phyloP scores from a whole-genome alignment of 352 stramenopile species.

The Elongisporangium undulatum region DNA sequence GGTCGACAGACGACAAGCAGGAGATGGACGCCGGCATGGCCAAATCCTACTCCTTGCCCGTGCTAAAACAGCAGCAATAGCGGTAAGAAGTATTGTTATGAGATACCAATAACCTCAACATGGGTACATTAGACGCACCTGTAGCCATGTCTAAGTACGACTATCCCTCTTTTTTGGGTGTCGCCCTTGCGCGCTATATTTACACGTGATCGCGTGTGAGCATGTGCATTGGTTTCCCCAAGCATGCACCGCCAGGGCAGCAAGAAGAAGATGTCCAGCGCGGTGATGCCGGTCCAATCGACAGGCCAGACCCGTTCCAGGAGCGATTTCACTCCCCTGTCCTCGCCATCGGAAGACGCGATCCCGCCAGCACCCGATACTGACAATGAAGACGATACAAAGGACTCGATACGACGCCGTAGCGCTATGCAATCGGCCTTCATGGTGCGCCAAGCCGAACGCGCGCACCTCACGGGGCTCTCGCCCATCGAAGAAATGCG shows the following conservation, averaged over 20 bases:
- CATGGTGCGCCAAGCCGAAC: slow-evolving; percentile 71
- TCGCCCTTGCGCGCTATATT: not conserved
- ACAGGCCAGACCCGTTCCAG: not conserved
- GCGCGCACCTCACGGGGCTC: slow-evolving; percentile 60
- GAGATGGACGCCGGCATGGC: slow-evolving; percentile 22
- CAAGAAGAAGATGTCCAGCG: not conserved
- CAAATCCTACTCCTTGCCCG: slow-evolving; percentile 54
- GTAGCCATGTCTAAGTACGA: not conserved
- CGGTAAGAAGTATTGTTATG: not conserved
- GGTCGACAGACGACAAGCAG: slow-evolving; percentile 23
- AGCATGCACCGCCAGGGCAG: not conserved
- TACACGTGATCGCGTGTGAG: not conserved
- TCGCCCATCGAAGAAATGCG: slow-evolving; percentile 86
- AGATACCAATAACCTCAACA: not conserved
- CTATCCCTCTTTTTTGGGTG: not conserved
- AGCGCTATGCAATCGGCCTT: slow-evolving; percentile 44
- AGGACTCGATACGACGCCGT: not conserved
- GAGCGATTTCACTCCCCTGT: not conserved
- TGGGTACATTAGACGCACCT: not conserved
- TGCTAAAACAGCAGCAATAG: slow-evolving; percentile 30
- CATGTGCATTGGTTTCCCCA: not conserved
- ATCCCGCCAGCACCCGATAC: not conserved
- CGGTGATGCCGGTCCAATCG: not conserved
- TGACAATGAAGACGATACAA: not conserved
- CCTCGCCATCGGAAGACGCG: not conserved